Percentiles rank a stretch among this genome's conserved stretches.
phyloP scores from a whole-genome alignment of 148 eudicot species.

The Simmondsia chinensis region DNA sequence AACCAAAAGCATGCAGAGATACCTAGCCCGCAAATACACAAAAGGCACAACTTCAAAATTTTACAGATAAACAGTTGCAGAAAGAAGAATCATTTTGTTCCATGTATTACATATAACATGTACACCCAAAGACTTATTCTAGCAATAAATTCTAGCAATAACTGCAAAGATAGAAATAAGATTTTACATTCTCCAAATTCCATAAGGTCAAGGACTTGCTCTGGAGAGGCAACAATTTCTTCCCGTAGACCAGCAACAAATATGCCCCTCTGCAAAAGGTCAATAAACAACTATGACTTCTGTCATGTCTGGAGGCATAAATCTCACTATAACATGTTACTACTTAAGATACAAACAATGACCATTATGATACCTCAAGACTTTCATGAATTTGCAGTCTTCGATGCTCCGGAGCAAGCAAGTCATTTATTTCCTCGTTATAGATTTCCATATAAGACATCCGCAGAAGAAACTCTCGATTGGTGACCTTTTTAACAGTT shows the following conservation, averaged over 20 bases:
- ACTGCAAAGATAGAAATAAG: not conserved
- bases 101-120: too few relatives aligned
- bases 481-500: constrained; percentile 37
- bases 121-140: too few relatives aligned
- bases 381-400: constrained; percentile 91
- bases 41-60: too few relatives aligned
- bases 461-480: constrained; percentile 79
- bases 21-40: too few relatives aligned
- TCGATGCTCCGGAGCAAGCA: constrained; percentile 85
- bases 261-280: constrained; percentile 64
- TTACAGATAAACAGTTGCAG: too few relatives aligned
- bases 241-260: constrained; percentile 95
- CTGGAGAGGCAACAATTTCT: constrained; percentile 93
- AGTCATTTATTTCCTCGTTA: constrained; percentile 93
- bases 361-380: constrained; percentile 46
- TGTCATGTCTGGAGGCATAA: too few relatives aligned
- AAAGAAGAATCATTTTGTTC: too few relatives aligned
- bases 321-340: too few relatives aligned
- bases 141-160: not conserved
- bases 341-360: too few relatives aligned
- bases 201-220: constrained; percentile 86
- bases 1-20: too few relatives aligned
- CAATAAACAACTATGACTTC: not conserved
- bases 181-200: constrained; percentile 85
- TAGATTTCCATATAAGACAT: constrained; percentile 99